Base-by-base conservation (phyloP, 495 filamentous ascomycete genomes). In the Halenospora varia region DNA sequence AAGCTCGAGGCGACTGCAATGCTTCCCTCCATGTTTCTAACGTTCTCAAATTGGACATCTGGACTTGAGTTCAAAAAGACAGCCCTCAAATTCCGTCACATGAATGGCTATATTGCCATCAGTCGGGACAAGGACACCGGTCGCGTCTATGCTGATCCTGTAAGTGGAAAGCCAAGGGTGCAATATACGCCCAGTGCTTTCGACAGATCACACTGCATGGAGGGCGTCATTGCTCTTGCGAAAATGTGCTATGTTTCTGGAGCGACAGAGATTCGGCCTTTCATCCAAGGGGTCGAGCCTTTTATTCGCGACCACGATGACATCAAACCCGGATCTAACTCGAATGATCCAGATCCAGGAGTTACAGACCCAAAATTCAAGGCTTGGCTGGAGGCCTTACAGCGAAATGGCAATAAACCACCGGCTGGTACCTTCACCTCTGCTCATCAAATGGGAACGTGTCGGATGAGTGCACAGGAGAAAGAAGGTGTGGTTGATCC, bases 401-500 rank as follows among this genome's bases (percentile, higher is more conserved):
- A 74, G 51, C 57, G 44, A 0, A 62, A 60, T 1, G 85, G 73
- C 55, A 79, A 76, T 71, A 77, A 72, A 66, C 77, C 65, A 56
- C 82, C 71, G 17, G 77, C 65, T 49, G 71, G 62, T 39, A 72
- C 55, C 62, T 86, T 67, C 65, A 67, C 39, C 61, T 80, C 66
- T 45, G 92, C 91, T 1, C 93, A 97, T 67, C 93, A 96, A 75
- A 96, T 96, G 92, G 92, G 93, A 1, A 88, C 83, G 0, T 93
- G 89, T 63, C 79, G 89, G 0, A 96, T 96, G 92, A 84, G 84
- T 24, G 69, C 77, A 45, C 72, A 57, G n/a, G 66, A 77, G 56
- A 68, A 70, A 10, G 74, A 73, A 9, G 86, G 87, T 23, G 93
- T 96, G 1, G 91, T 96, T 2, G 86, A 92, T 68, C 72, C 82